These are phyloP conservation scores for Lachnellula willkommii DNA, from an alignment of 2,329 filamentous ascomycete genomes.

Conservation along the genomic window DNA sequence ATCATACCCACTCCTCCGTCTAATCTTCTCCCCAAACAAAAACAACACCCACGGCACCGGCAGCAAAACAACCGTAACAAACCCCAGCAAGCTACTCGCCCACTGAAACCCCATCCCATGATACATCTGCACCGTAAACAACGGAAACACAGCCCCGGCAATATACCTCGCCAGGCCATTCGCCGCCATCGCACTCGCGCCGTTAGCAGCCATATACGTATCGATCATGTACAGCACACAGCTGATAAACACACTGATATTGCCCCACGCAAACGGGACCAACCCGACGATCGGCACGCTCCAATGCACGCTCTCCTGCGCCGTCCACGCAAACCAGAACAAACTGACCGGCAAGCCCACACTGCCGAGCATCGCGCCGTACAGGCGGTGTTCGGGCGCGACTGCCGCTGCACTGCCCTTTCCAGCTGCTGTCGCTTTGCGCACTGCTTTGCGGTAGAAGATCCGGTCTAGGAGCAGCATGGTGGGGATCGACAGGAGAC, in stretches of 20 bases:
- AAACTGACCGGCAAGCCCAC: constrained; percentile 25
- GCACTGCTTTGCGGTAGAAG: constrained; percentile 33
- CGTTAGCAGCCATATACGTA: constrained; percentile 21
- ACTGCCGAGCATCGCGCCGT: constrained; percentile 49
- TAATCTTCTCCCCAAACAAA: constrained; percentile 39
- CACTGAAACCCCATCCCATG: constrained; percentile 34
- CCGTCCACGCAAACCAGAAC: constrained; percentile 31
- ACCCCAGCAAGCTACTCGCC: constrained; percentile 31
- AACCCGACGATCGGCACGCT: constrained; percentile 27
- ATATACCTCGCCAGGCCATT: constrained; percentile 53
- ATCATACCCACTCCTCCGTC: constrained; percentile 30
- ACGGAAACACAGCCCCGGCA: constrained; percentile 52
- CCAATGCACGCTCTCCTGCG: constrained; percentile 21
- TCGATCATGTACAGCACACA: constrained; percentile 25
- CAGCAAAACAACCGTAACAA: constrained; percentile 41
- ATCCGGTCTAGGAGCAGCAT: constrained; percentile 38
- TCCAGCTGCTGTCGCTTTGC: constrained; percentile 1
- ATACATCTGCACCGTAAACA: constrained; percentile 53
- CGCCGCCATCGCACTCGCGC: constrained; percentile 45
- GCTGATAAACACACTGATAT: constrained; percentile 49
- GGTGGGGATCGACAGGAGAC: constrained; percentile 39
- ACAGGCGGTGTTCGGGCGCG: constrained; percentile 52
- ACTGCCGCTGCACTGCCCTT: constrained; percentile 20
- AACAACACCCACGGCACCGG: constrained; percentile 52
- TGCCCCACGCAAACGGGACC: constrained; percentile 50